Evolutionary conservation across 2,329 filamentous ascomycete genomes (phyloP).

Genomic region (Pestalotiopsis sp.): DNA sequence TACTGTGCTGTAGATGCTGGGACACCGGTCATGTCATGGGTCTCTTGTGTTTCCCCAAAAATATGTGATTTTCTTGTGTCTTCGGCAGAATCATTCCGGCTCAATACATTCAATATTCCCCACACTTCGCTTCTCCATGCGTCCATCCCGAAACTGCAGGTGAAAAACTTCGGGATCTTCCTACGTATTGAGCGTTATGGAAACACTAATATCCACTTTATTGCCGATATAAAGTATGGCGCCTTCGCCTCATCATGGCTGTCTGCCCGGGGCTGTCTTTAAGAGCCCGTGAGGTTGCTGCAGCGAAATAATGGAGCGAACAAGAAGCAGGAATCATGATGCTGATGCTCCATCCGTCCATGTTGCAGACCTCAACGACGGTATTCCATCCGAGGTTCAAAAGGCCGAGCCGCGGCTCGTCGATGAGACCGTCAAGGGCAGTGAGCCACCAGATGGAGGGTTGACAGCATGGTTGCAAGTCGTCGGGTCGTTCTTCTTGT

Average conservation of each 20-base stretch:
- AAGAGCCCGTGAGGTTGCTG: background rate
- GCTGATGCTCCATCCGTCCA: background rate
- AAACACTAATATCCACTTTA: background rate
- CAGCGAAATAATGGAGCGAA: background rate
- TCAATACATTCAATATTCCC: background rate
- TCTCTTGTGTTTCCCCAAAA: background rate
- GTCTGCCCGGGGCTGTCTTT: background rate
- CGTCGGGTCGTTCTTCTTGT: constrained; percentile 26
- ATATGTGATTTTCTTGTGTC: background rate
- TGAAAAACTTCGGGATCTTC: background rate
- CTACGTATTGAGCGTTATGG: background rate
- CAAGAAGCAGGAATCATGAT: background rate
- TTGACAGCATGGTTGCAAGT: constrained; percentile 41
- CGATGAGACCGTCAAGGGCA: background rate
- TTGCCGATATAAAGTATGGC: background rate
- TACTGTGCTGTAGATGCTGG: too few relatives aligned
- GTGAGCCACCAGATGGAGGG: constrained; percentile 32
- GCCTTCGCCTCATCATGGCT: background rate
- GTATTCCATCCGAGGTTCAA: background rate
- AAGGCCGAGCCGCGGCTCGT: background rate
- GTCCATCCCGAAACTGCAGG: constrained; percentile 5
- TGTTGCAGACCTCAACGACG: background rate
- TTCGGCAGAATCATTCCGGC: background rate
- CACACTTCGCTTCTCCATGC: background rate
- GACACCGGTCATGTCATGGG: background rate